Percentiles rank a stretch among this genome's conserved stretches.
Conservation (phyloP, 495 filamentous ascomycete species). For the Terfezia claveryi region DNA sequence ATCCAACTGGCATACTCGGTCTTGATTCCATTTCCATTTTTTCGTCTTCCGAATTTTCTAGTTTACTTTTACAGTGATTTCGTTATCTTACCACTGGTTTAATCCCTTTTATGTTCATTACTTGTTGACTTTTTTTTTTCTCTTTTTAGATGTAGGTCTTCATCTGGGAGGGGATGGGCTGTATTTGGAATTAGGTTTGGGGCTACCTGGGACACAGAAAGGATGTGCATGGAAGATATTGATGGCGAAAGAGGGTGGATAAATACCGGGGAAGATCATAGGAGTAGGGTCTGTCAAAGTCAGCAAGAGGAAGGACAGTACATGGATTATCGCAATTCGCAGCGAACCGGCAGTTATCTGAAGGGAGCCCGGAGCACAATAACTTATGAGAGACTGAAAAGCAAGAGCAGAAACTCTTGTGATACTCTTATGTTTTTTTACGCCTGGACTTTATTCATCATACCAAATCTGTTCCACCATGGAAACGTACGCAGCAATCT, state of each 20-base stretch:
- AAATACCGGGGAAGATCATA: not conserved
- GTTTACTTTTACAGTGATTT: not conserved
- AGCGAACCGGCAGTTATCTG: no score
- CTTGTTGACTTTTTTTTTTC: slow-evolving; percentile 1
- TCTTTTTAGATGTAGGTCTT: not conserved
- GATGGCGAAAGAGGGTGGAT: not conserved
- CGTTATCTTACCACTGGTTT: not conserved
- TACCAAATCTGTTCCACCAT: no score
- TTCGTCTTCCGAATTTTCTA: slow-evolving; percentile 3
- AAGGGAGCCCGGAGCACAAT: not conserved
- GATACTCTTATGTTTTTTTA: no score
- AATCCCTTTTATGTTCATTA: slow-evolving; percentile 1
- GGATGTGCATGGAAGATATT: no score
- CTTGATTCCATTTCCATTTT: slow-evolving; percentile 5
- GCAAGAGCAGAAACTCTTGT: not conserved
- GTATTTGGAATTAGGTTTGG: not conserved
- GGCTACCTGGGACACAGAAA: not conserved
- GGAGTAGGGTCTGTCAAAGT: not conserved
- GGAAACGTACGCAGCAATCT: no score
- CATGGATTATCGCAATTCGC: not conserved
- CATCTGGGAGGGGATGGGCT: not conserved
- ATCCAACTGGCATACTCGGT: slow-evolving; percentile 2
- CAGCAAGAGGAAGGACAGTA: not conserved
- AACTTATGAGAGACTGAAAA: not conserved
- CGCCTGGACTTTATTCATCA: no score